Conservation (phyloP, 2,329 filamentous ascomycete species). For the Teratosphaeria destructans region DNA sequence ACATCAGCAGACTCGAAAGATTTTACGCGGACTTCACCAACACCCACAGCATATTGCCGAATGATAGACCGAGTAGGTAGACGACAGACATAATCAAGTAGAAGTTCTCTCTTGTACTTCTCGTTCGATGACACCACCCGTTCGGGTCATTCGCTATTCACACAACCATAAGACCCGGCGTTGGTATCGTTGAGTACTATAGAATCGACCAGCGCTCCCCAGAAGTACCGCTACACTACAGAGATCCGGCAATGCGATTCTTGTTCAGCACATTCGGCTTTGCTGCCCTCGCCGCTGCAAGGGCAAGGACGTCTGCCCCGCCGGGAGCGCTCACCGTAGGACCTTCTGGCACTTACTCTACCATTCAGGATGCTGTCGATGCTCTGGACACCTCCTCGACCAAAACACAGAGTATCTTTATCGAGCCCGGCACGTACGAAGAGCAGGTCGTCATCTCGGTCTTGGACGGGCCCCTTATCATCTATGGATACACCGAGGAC, state of each 20-base stretch:
- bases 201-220: neutral
- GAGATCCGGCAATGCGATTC: neutral
- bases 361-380: slow-evolving; percentile 47
- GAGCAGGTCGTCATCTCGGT: slow-evolving; percentile 48
- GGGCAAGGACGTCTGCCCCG: slow-evolving; percentile 36
- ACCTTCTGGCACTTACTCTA: slow-evolving; percentile 32
- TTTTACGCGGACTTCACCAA: neutral
- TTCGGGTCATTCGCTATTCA: neutral
- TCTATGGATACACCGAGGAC: slow-evolving; percentile 50
- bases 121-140: neutral
- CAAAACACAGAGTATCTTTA: slow-evolving; percentile 50
- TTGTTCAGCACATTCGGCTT: neutral
- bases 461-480: slow-evolving; percentile 40
- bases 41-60: neutral
- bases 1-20: neutral
- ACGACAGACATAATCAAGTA: neutral
- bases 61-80: neutral
- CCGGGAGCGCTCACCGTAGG: slow-evolving; percentile 42
- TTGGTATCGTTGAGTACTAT: neutral
- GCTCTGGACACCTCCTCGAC: slow-evolving; percentile 45
- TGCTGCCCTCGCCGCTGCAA: slow-evolving; percentile 8
- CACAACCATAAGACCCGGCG: neutral
- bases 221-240: neutral
- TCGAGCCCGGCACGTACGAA: slow-evolving; percentile 49
- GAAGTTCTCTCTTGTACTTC: neutral